Evolutionary conservation across 495 filamentous ascomycete species (phyloP).

Genomic region (Aspergillus funiculosus): DNA sequence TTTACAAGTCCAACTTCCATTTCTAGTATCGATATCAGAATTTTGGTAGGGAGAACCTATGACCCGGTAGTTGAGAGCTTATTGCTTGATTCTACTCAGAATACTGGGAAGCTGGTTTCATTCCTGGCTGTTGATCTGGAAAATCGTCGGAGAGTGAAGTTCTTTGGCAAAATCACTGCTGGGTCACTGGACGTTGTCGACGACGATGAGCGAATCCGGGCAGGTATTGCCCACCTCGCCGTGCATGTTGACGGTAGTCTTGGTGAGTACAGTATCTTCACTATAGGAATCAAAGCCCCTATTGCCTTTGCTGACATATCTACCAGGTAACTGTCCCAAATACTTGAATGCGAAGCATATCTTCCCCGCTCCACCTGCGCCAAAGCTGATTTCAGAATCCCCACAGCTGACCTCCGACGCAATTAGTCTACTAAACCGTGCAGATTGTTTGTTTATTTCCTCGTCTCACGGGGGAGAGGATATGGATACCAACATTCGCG

Average conservation of each 20-base stretch:
- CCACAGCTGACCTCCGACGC: conserved; percentile 41
- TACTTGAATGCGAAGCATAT: conserved; percentile 72
- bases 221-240: conserved; percentile 55
- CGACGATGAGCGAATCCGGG: conserved; percentile 15
- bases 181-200: conserved; percentile 41
- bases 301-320: conserved; percentile 8
- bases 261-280: conserved; percentile 33
- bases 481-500: conserved; percentile 85
- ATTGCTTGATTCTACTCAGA: conserved; percentile 33
- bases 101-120: conserved; percentile 44
- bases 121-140: conserved; percentile 64
- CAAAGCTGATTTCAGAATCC: conserved; percentile 47
- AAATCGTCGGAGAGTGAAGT: conserved; percentile 59
- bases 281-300: background rate
- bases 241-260: conserved; percentile 63
- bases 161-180: conserved; percentile 57
- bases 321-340: conserved; percentile 70
- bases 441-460: conserved; percentile 74
- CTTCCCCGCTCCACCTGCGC: conserved; percentile 43
- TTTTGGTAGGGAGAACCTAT: conserved; percentile 48
- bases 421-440: conserved; percentile 52
- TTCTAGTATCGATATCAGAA: conserved; percentile 53
- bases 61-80: conserved; percentile 62
- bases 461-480: conserved; percentile 52
- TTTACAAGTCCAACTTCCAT: conserved; percentile 55